Evolutionary conservation across 441 rosid genomes (phyloP), one percentile per base, ranked within the genome.

Genomic region (Isatis lusitanica): DNA sequence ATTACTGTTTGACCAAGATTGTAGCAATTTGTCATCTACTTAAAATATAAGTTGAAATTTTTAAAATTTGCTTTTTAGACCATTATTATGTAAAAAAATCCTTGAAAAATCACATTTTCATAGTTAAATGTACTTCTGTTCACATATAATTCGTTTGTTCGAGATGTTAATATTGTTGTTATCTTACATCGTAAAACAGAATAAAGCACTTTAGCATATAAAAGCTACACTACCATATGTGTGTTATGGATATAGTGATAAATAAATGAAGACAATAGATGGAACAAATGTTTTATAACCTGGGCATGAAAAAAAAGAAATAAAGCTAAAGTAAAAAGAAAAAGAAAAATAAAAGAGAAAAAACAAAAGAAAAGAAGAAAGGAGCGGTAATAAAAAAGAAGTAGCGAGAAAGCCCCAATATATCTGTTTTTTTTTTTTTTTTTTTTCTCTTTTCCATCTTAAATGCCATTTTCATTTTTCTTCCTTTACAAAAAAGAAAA

Each of bases 231-330:
- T 26, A 42, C 9, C 38, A 15, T 53, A 44, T 72, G 35, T 52
- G 28, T 53, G 33, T 7, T 18, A 31, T 52, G 11, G 24, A 61
- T 12, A 31, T 5, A 48, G 15, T 36, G 74, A 28, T 56, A 55
- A 44, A 73, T 46, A 73, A 43, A 65, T 46, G 42, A 55, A 42
- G 67, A 74, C 61, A 74, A 58, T 66, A 66, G 46, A 74, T 66
- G 31, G 9, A 66, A 74, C 67, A 58, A 58, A 74, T 46, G 33
- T 57, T 35, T 74, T 46, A 38, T 46, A 38, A 47, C 60, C 62
- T 40, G 59, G 51, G 60, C 50, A 47, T 48, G 42, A 7, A 42
- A 55, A 52, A 30, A 9, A 52, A 10, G 59, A 5, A 62, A 15
- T 1, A 56, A 73, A 66, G 40, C 15, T 16, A 42, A 74, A 58